phyloP scores from a whole-genome alignment of 2,329 filamentous ascomycete genomes.

The Fusarium pseudoanthophilum region DNA sequence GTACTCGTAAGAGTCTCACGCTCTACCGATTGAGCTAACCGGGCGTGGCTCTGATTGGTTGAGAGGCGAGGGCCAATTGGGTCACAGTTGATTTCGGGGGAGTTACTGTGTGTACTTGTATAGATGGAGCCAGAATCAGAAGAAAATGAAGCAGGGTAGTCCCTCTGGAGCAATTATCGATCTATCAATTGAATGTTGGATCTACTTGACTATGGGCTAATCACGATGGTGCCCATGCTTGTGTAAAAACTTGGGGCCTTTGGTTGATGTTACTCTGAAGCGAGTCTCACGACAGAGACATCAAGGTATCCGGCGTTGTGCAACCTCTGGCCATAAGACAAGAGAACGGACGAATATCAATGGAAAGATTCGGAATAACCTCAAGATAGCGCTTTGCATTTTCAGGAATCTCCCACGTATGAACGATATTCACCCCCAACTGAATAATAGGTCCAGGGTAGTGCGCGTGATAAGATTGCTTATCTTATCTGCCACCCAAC shows the following conservation, averaged over 20 bases:
- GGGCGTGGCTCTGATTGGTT: conserved; percentile 47
- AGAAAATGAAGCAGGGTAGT: fast-evolving
- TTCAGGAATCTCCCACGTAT: fast-evolving
- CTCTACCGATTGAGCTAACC: conserved; percentile 62
- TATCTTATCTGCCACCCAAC: neutral
- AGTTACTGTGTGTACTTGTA: fast-evolving
- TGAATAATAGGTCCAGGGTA: neutral
- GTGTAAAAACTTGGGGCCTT: fast-evolving
- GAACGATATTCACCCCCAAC: fast-evolving
- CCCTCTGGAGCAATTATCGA: fast-evolving
- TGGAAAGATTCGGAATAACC: too few species aligned
- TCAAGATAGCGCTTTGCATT: too few species aligned
- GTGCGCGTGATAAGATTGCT: neutral
- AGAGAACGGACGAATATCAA: fast-evolving
- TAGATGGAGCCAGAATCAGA: too few species aligned
- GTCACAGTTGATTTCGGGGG: neutral
- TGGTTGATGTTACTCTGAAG: fast-evolving
- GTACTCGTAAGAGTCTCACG: conserved; percentile 70
- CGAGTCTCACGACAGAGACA: too few species aligned
- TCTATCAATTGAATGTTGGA: fast-evolving
- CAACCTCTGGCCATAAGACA: neutral
- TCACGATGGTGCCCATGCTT: fast-evolving
- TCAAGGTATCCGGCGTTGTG: too few species aligned
- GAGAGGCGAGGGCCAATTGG: fast-evolving
- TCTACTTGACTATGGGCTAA: fast-evolving